Evolutionary conservation across 345 rosid genomes (phyloP), one percentile per base, ranked within the genome.

Genomic region (Bruguiera sexangula): DNA sequence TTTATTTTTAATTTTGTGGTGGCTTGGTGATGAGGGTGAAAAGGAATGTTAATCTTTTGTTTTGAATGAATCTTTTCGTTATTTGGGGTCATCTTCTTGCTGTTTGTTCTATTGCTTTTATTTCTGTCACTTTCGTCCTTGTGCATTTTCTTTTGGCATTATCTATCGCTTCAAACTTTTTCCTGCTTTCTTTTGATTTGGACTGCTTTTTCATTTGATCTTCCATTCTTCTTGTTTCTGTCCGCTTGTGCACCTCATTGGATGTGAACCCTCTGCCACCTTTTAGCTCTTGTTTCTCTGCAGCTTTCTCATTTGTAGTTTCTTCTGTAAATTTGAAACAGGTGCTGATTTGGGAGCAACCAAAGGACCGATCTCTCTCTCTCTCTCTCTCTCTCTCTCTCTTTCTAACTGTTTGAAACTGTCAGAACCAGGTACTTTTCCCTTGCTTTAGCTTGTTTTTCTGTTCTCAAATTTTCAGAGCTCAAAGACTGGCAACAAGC

Each of bases 211-310:
- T 48, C 5, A 29, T 37, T 43, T 46, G 34, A 56, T 8, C 52
- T 26, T 32, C 27, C 59, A 19, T 60, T 72, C 32, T 50, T 32
- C 29, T 61, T 63, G 31, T 21, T 65, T 71, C 50, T 52, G 65
- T 72, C 62, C 53, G 63, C 13, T 39, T 67, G 63, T 13, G 11
- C 66, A 58, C 68, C 65, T 75, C 32, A n/a, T 69, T 55, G 60
- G 69, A 67, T 43, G 52, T 50, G 76, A 67, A 76, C 65, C 59
- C 66, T 27, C 51, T 29, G 7, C 43, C 56, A 20, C 6, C 19
- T 56, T 62, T 63, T 51, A 48, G 53, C 27, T 27, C 9, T 53
- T 36, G 11, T 37, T 30, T 34, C 24, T 64, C 16, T 30, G 64
- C 37, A n/a, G 50, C 57, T 72, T 73, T 39, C 57, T 50, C 62